phyloP scores from a whole-genome alignment of 768 basidiomycete species.

The Russula earlei region DNA sequence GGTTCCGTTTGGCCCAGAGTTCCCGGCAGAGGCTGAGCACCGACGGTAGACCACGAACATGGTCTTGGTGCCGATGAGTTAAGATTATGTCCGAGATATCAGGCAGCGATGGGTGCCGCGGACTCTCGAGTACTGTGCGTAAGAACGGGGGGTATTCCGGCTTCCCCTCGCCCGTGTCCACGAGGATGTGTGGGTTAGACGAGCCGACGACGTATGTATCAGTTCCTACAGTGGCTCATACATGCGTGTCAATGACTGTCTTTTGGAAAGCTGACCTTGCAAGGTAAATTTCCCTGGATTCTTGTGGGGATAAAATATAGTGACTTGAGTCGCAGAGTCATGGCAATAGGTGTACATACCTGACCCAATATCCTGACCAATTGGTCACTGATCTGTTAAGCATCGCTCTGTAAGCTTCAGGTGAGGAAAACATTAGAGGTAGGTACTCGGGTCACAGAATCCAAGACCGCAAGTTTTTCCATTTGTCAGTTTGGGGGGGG shows the following conservation, averaged over 20 bases:
- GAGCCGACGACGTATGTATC: conserved; percentile 82
- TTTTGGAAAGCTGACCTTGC: conserved; percentile 44
- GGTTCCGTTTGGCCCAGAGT: conserved; percentile 45
- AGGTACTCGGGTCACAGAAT: conserved; percentile 45
- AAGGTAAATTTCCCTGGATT: conserved; percentile 86
- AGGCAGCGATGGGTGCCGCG: conserved; percentile 33
- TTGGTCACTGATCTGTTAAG: conserved; percentile 52
- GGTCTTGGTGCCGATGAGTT: conserved; percentile 87
- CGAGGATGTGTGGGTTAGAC: conserved; percentile 60
- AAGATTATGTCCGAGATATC: conserved; percentile 84
- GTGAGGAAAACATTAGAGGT: neutral
- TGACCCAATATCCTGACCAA: conserved; percentile 68
- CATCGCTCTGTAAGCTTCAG: neutral
- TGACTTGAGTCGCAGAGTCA: neutral
- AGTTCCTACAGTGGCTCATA: conserved; percentile 43
- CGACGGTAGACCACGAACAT: conserved; percentile 63
- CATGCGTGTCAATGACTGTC: neutral
- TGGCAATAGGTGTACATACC: conserved; percentile 31
- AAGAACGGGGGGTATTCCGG: conserved; percentile 60
- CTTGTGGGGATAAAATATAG: conserved; percentile 29
- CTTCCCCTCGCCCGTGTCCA: conserved; percentile 77
- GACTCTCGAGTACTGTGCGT: conserved; percentile 44
- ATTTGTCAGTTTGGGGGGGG: conserved; percentile 25
- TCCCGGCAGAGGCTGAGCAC: conserved; percentile 57
- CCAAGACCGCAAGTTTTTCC: conserved; percentile 44